Evolutionary conservation across 441 rosid genomes (phyloP), one percentile per base, ranked within the genome.

Genomic region (Pelargonium myrrhifolium): DNA sequence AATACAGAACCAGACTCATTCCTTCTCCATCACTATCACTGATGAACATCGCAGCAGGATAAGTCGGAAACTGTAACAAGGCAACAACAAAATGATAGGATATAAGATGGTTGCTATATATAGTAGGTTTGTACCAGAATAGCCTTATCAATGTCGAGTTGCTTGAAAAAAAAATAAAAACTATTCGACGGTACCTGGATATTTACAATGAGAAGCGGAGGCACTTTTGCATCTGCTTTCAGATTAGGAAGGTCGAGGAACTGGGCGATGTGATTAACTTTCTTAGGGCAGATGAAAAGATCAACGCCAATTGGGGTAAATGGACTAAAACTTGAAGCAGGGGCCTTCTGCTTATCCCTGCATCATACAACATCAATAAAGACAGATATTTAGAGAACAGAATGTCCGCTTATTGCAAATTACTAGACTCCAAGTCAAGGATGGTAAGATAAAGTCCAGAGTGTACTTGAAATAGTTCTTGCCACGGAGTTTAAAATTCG

Each of bases 21-120:
- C 98, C 97, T 85, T 90, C 96, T 11, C 98, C 98, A 72, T 89
- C 92, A 17, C 79, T 81, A 31, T 89, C 97, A 3, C 95, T 96
- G 45, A 85, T 87, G 79, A 93, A 90, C 92, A 93, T 85, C 24
- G 97, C 85, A 56, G 92, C 88, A 60, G 97, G 97, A 80, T 93
- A 93, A 39, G 92, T 84, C 55, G 98, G 98, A 73, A 93, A 74
- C 98, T 90, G 86, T 71, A 51, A 82, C 12, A n/a, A 35, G 35
- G 17, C 66, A 14, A 63, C 43, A 67, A 37, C 35, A 51, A 55
- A 9, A 59, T 56, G 43, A 73, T 71, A 60, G 40, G 62, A 67
- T 37, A 51, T n/a, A n/a, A n/a, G n/a, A n/a, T n/a, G n/a, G n/a
- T n/a, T n/a, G n/a, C n/a, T n/a, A n/a, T n/a, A n/a, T 49, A 15